Percentiles rank a stretch among this genome's conserved stretches.
Evolutionary conservation across 164 flowering plant species (phyloP).

Genomic region (Saururus chinensis): DNA sequence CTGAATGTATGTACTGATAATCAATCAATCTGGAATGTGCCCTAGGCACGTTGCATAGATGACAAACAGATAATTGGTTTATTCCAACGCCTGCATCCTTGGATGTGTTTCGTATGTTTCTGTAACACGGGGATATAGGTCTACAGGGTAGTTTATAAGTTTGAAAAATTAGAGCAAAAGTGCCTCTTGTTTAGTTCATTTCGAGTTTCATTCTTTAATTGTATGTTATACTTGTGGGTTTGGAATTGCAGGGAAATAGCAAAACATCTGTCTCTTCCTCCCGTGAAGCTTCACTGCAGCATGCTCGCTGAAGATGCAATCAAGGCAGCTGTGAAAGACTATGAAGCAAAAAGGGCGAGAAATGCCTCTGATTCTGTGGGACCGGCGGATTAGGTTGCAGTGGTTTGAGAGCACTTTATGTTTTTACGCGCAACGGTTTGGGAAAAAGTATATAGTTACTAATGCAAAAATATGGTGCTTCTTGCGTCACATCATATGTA

Average conservation of each 20-base stretch:
- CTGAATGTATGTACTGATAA: no score
- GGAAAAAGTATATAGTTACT: not conserved
- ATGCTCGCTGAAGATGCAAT: conserved; percentile 99
- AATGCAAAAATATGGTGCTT: not conserved
- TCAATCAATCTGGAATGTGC: no score
- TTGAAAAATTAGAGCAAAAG: no score
- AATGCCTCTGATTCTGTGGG: conserved; percentile 10
- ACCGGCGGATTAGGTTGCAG: conserved; percentile 31
- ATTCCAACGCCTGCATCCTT: no score
- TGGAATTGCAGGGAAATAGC: conserved; percentile 65
- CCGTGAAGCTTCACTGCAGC: conserved; percentile 97
- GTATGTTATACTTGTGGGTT: not conserved
- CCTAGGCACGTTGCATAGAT: no score
- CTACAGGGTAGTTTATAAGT: no score
- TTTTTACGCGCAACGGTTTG: not conserved
- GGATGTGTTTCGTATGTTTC: no score
- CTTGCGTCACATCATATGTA: no score
- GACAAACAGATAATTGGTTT: no score
- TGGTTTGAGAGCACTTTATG: conserved; percentile 18
- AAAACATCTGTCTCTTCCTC: conserved; percentile 93
- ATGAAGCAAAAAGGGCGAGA: conserved; percentile 55
- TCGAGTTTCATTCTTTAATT: not conserved
- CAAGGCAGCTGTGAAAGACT: conserved; percentile 88
- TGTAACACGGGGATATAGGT: no score
- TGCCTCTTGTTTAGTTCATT: not conserved